These are phyloP conservation scores for Stachybotrys chlorohalonatus DNA, from an alignment of 2,329 filamentous ascomycete species.

Conservation along the genomic window DNA sequence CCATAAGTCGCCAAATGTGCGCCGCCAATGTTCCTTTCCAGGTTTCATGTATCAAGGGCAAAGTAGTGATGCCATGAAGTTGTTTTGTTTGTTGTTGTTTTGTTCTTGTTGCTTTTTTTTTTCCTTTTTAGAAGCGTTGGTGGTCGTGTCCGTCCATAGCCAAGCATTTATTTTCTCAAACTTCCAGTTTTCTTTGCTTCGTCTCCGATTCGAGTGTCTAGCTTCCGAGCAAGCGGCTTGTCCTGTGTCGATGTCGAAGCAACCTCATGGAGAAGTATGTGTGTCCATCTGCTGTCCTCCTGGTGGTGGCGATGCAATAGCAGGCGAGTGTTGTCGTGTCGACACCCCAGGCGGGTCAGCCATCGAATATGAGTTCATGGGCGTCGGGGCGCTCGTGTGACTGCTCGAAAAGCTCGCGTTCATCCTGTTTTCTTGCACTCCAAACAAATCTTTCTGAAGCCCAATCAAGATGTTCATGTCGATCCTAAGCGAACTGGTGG, in stretches of 20 bases:
- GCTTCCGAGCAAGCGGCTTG: neutral
- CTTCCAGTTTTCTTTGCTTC: neutral
- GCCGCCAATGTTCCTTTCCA: neutral
- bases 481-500: constrained; percentile 63
- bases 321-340: neutral
- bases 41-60: neutral
- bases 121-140: too few relatives aligned
- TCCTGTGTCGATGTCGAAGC: neutral
- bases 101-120: too few relatives aligned
- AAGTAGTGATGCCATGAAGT: neutral
- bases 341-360: neutral
- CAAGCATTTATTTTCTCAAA: neutral
- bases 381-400: neutral
- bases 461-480: constrained; percentile 67
- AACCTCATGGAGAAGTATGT: neutral
- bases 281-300: neutral
- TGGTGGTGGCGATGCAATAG: neutral
- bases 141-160: neutral
- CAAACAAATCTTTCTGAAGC: constrained; percentile 37
- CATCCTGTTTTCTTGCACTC: constrained; percentile 15
- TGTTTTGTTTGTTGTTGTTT: neutral
- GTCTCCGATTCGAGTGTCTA: neutral
- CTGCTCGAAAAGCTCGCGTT: constrained; percentile 2
- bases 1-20: neutral
- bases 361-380: constrained; percentile 2